These are phyloP conservation scores for Aspergillus nomiae DNA, from an alignment of 2,329 filamentous ascomycete species.

Conservation along the genomic window DNA sequence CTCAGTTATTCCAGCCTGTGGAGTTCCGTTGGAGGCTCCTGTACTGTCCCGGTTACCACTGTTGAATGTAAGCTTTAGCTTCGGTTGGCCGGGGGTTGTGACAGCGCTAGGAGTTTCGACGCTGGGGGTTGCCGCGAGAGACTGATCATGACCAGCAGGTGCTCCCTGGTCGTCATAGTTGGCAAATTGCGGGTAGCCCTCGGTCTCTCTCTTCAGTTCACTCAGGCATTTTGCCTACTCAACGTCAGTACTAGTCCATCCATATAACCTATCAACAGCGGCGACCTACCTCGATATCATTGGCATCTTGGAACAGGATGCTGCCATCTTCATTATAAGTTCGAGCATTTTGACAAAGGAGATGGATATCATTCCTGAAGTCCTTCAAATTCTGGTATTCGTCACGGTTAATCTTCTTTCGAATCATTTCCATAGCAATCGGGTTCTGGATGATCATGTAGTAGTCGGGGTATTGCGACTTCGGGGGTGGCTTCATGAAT, in stretches of 20 bases:
- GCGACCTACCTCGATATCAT: slow-evolving; percentile 79
- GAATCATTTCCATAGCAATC: slow-evolving; percentile 95
- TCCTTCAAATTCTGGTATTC: slow-evolving; percentile 82
- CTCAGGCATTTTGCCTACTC: slow-evolving; percentile 51
- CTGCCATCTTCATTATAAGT: slow-evolving; percentile 97
- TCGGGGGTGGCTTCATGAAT: slow-evolving; percentile 88
- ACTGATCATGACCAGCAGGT: slow-evolving; percentile 51
- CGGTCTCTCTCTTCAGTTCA: slow-evolving; percentile 57
- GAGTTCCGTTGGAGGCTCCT: slow-evolving; percentile 34
- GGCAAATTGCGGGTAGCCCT: slow-evolving; percentile 57
- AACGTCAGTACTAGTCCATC: slow-evolving; percentile 11
- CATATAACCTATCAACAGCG: slow-evolving; percentile 1
- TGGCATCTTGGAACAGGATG: slow-evolving; percentile 87
- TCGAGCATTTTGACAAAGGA: slow-evolving; percentile 87
- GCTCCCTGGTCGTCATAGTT: slow-evolving; percentile 58
- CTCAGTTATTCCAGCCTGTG: slow-evolving; percentile 19
- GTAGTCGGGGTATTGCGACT: slow-evolving; percentile 90
- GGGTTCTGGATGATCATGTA: slow-evolving; percentile 90
- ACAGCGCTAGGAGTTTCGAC: slow-evolving; percentile 64
- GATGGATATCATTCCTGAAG: slow-evolving; percentile 77
- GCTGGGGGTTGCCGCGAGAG: slow-evolving; percentile 51
- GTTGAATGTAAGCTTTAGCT: slow-evolving; percentile 68
- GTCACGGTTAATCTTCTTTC: slow-evolving; percentile 92
- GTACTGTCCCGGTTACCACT: slow-evolving; percentile 39
- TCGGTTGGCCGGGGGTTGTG: slow-evolving; percentile 59